Conservation (phyloP, 108 stramenopile genomes). For the Cylindrotheca closterium region DNA sequence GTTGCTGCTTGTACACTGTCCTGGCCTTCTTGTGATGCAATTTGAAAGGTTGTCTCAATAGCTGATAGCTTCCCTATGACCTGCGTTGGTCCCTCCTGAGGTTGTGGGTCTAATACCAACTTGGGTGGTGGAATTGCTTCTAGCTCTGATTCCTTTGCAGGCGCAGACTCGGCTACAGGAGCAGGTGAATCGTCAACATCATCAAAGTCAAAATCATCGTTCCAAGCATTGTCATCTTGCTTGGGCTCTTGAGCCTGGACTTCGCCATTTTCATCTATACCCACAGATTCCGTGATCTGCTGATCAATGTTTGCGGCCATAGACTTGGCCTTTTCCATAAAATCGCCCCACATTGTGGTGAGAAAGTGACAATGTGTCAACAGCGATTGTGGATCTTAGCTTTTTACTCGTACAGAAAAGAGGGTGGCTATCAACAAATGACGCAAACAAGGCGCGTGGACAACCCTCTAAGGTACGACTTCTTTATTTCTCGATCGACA, state of each 20-base stretch:
- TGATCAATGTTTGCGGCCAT: constrained; percentile 42
- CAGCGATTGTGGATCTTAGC: no score
- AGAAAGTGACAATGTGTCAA: no score
- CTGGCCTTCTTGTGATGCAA: neutral
- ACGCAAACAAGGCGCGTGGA: no score
- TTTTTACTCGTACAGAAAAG: no score
- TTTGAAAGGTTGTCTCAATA: neutral
- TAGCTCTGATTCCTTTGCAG: neutral
- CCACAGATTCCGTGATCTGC: constrained; percentile 50
- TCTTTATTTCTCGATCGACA: no score
- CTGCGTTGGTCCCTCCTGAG: no score
- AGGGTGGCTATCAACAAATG: no score
- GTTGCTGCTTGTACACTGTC: no score
- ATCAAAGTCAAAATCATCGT: constrained; percentile 41
- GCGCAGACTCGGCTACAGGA: neutral
- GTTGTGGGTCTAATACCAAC: neutral
- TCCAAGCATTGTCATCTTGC: constrained; percentile 36
- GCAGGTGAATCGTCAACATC: constrained; percentile 18
- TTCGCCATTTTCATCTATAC: constrained; percentile 17
- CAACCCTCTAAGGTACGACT: no score
- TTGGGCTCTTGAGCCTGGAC: neutral
- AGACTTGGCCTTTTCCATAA: constrained; percentile 36
- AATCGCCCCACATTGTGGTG: constrained; percentile 39
- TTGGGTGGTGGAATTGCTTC: no score
- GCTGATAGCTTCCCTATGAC: no score